Conservation (phyloP, 1,284 basidiomycete genomes). For the Malassezia globosa region DNA sequence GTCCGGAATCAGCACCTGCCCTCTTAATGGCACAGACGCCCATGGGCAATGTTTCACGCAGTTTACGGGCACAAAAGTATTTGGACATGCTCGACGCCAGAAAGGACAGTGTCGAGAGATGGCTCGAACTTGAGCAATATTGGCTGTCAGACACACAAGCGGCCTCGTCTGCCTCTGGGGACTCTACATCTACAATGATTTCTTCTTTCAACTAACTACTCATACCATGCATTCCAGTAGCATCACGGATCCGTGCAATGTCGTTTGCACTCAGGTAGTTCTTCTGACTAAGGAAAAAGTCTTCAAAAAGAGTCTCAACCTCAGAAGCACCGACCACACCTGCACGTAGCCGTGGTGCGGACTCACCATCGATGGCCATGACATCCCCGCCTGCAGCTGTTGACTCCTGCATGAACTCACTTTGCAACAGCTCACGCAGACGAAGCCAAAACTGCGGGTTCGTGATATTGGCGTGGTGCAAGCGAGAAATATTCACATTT, state of each 20-base stretch:
- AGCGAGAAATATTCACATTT: constrained; percentile 29
- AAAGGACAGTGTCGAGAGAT: background rate
- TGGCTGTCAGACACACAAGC: background rate
- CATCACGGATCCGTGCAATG: constrained; percentile 35
- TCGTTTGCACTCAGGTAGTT: constrained; percentile 39
- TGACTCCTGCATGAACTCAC: constrained; percentile 23
- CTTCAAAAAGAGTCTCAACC: constrained; percentile 40
- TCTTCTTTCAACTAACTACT: constrained; percentile 15
- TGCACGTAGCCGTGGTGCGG: background rate
- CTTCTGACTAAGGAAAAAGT: constrained; percentile 43
- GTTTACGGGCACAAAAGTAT: background rate
- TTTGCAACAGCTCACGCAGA: constrained; percentile 28
- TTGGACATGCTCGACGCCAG: background rate
- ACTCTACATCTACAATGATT: constrained; percentile 2
- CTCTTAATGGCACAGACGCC: too few relatives aligned
- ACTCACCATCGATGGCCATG: constrained; percentile 2
- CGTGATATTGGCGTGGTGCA: constrained; percentile 31
- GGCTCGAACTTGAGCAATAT: background rate
- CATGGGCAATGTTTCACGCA: too few relatives aligned
- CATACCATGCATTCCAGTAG: constrained; percentile 42
- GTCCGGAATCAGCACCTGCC: too few relatives aligned
- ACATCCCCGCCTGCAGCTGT: background rate
- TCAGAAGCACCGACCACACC: constrained; percentile 34
- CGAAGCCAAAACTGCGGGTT: constrained; percentile 39
- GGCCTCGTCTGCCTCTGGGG: background rate